phyloP scores from a whole-genome alignment of 805 yeast species.

The Starmerella cellae region DNA sequence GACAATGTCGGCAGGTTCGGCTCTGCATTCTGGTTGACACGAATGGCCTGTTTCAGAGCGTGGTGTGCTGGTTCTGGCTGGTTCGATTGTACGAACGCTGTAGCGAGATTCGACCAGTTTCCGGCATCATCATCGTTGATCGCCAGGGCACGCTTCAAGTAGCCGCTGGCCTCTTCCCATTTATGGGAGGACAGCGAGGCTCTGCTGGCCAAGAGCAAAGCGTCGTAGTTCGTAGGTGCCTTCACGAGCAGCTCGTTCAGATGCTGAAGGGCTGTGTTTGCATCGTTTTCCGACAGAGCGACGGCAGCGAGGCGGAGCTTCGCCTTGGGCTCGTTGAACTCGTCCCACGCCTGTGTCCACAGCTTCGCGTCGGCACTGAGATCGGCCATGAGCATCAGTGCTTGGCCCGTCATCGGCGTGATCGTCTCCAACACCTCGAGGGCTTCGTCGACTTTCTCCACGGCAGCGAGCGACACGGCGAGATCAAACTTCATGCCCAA shows the following conservation, averaged over 20 bases:
- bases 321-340: constrained; percentile 72
- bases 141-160: constrained; percentile 80
- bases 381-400: constrained; percentile 75
- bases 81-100: constrained; percentile 52
- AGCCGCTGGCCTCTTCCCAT: constrained; percentile 72
- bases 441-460: constrained; percentile 61
- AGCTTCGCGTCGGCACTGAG: constrained; percentile 56
- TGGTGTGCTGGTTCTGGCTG: constrained; percentile 67
- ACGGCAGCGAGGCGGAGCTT: constrained; percentile 67
- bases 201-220: constrained; percentile 91
- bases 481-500: constrained; percentile 64
- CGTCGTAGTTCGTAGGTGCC: constrained; percentile 61
- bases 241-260: constrained; percentile 60
- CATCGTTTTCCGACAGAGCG: constrained; percentile 38
- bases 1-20: constrained; percentile 86
- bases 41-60: constrained; percentile 69
- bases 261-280: constrained; percentile 45
- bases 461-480: constrained; percentile 81
- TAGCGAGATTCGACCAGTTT: constrained; percentile 86
- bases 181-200: constrained; percentile 62
- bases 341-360: constrained; percentile 82
- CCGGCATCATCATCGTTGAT: constrained; percentile 66
- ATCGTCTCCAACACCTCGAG: constrained; percentile 43
- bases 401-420: constrained; percentile 70
- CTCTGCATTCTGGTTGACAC: constrained; percentile 44